phyloP scores from a whole-genome alignment of 768 basidiomycete species.

The Tulasnella sp. region DNA sequence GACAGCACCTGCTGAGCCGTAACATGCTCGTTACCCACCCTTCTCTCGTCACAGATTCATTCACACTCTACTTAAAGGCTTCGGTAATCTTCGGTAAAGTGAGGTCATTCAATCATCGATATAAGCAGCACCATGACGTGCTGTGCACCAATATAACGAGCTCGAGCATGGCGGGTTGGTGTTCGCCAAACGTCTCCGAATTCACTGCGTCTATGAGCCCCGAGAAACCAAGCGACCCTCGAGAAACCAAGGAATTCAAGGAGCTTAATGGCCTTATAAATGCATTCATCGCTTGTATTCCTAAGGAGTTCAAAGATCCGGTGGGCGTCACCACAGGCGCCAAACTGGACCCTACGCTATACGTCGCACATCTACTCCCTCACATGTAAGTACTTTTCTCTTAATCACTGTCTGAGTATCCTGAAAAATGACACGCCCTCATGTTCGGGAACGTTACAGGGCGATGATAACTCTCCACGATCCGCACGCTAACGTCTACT shows the following conservation, averaged over 20 bases:
- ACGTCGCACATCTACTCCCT: conserved; percentile 5
- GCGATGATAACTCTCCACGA: conserved; percentile 6
- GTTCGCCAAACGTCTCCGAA: neutral
- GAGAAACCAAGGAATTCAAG: conserved; percentile 49
- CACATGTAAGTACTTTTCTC: neutral
- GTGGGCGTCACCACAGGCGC: conserved; percentile 23
- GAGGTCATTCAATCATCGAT: conserved; percentile 9
- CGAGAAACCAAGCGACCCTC: conserved; percentile 28
- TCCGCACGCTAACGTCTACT: neutral
- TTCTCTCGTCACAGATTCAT: conserved; percentile 54
- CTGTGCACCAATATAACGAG: no score
- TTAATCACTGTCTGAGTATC: neutral
- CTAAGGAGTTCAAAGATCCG: conserved; percentile 43
- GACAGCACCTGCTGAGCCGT: conserved; percentile 53
- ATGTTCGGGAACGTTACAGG: no score
- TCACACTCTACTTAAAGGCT: conserved; percentile 59
- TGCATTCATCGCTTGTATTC: conserved; percentile 47
- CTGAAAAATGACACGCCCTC: no score
- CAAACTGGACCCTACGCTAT: neutral
- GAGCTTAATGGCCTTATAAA: conserved; percentile 48
- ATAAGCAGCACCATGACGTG: neutral
- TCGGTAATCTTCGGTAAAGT: conserved; percentile 45
- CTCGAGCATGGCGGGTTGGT: no score
- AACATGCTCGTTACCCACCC: conserved; percentile 53
- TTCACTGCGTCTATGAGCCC: conserved; percentile 22